These are phyloP conservation scores for Amaranthus hypochondriacus DNA, from an alignment of 148 eudicot genomes.

Conservation along the genomic window DNA sequence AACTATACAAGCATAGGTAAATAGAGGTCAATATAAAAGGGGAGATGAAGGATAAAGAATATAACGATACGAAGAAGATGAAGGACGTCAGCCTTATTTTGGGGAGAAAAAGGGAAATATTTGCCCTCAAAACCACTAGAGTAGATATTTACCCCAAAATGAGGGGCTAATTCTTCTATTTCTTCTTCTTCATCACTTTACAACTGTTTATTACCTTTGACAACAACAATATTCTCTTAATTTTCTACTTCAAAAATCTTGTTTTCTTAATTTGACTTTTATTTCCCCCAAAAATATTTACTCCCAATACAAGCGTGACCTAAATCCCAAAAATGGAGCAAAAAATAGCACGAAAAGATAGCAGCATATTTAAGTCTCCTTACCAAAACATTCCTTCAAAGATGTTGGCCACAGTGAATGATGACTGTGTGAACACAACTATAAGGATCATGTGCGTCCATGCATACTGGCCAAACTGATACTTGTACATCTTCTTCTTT, in stretches of 20 bases:
- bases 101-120: neutral
- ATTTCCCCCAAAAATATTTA: no score
- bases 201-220: no score
- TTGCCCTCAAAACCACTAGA: no score
- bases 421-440: slow-evolving; percentile 89
- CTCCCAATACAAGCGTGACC: neutral
- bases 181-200: no score
- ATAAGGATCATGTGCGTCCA: slow-evolving; percentile 99
- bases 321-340: neutral
- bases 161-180: no score
- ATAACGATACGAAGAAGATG: neutral
- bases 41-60: neutral
- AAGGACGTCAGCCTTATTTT: neutral
- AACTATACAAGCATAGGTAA: no score
- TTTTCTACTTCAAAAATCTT: no score
- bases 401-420: slow-evolving; percentile 93
- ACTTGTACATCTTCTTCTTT: slow-evolving; percentile 99
- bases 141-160: no score
- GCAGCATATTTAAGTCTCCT: slow-evolving; percentile 2
- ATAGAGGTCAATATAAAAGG: no score
- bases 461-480: slow-evolving; percentile 96
- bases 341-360: neutral
- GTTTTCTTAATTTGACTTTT: no score
- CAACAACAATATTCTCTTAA: no score
- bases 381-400: slow-evolving; percentile 98